These are phyloP conservation scores for Senna tora DNA, from an alignment of 306 rosid species.

Conservation along the genomic window DNA sequence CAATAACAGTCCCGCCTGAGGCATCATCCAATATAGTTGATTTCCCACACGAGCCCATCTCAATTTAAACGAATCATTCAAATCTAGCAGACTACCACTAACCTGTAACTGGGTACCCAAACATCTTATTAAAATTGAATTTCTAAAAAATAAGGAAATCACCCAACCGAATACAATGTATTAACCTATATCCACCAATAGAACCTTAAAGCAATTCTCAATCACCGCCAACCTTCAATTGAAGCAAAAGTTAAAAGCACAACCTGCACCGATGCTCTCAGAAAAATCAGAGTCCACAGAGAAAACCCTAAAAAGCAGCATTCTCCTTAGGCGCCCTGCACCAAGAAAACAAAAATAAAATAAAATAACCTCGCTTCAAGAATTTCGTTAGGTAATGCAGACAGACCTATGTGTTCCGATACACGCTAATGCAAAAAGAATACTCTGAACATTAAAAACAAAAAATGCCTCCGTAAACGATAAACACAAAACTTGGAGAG, in stretches of 20 bases:
- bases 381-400: slow-evolving; percentile 52
- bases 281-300: slow-evolving; percentile 39
- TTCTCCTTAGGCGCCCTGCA: slow-evolving; percentile 53
- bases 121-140: slow-evolving; percentile 26
- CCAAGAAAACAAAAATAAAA: slow-evolving; percentile 10
- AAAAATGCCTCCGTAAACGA: not conserved
- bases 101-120: slow-evolving; percentile 35
- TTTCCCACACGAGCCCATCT: slow-evolving; percentile 76
- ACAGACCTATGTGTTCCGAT: slow-evolving; percentile 22
- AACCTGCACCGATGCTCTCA: slow-evolving; percentile 36
- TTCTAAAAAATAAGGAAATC: slow-evolving; percentile 14
- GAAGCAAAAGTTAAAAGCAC: slow-evolving; percentile 29
- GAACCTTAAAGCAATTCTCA: slow-evolving; percentile 29
- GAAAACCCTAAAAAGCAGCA: slow-evolving; percentile 70
- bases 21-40: slow-evolving; percentile 51
- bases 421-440: slow-evolving; percentile 14
- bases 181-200: slow-evolving; percentile 31
- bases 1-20: slow-evolving; percentile 40
- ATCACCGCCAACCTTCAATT: slow-evolving; percentile 24
- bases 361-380: slow-evolving; percentile 50
- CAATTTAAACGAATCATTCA: slow-evolving; percentile 38
- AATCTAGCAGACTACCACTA: slow-evolving; percentile 37
- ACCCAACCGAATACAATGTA: slow-evolving; percentile 48
- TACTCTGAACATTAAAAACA: slow-evolving; percentile 19
- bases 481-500: slow-evolving; percentile 29